Conservation (phyloP, 1,284 basidiomycete genomes). For the Pterulicium gracile region DNA sequence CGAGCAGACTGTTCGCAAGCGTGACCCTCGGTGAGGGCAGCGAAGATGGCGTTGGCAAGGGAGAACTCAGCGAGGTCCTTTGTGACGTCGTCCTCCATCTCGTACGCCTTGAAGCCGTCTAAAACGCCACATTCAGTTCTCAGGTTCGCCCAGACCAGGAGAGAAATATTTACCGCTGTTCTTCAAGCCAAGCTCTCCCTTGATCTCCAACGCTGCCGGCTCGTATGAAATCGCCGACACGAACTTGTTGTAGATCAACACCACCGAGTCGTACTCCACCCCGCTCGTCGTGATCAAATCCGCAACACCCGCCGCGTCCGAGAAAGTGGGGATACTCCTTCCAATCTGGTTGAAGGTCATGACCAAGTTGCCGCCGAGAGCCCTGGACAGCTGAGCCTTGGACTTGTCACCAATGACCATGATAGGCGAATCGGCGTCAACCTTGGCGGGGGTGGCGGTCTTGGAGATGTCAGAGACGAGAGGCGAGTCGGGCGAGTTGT, state of each 20-base stretch:
- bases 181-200: conserved; percentile 71
- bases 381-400: conserved; percentile 83
- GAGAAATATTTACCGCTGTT: conserved; percentile 53
- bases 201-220: conserved; percentile 64
- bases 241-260: conserved; percentile 94
- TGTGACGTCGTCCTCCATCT: conserved; percentile 93
- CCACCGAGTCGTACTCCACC: conserved; percentile 82
- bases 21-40: conserved; percentile 91
- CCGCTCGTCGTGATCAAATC: conserved; percentile 87
- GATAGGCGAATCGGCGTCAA: conserved; percentile 57
- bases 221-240: conserved; percentile 93
- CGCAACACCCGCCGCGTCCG: conserved; percentile 89
- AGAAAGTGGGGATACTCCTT: conserved; percentile 94
- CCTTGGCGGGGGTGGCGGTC: conserved; percentile 28
- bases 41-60: conserved; percentile 93
- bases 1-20: conserved; percentile 90
- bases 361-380: conserved; percentile 56
- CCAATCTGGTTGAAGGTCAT: conserved; percentile 98
- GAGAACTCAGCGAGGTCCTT: conserved; percentile 95
- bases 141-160: neutral
- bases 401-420: conserved; percentile 97
- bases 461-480: conserved; percentile 34
- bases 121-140: conserved; percentile 3
- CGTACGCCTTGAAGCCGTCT: conserved; percentile 87
- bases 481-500: conserved; percentile 41